These are phyloP conservation scores for Torulaspora franciscae DNA, from an alignment of 805 yeast species.

Conservation along the genomic window DNA sequence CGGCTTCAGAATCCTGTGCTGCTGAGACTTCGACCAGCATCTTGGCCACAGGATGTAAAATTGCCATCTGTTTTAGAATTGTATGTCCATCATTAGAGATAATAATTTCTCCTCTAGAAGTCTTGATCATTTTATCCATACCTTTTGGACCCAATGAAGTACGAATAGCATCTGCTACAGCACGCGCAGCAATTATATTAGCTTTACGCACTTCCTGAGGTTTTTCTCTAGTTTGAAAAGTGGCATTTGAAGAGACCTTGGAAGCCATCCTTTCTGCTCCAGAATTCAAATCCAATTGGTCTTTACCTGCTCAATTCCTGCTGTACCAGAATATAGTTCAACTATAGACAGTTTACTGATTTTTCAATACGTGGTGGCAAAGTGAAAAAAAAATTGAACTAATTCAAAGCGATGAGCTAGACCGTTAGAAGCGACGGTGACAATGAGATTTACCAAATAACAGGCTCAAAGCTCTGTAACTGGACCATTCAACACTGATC, in stretches of 20 bases:
- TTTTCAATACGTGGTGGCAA: constrained; percentile 7
- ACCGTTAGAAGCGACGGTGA: constrained; percentile 7
- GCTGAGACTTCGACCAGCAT: constrained; percentile 97
- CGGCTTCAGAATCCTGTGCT: constrained; percentile 99
- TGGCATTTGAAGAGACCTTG: constrained; percentile 63
- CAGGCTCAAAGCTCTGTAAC: neutral
- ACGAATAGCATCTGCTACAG: constrained; percentile 92
- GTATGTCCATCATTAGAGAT: constrained; percentile 99
- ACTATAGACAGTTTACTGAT: neutral
- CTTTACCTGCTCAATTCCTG: neutral
- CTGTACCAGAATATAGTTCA: neutral
- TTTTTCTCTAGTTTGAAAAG: constrained; percentile 88
- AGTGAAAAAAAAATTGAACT: constrained; percentile 5
- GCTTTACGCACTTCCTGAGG: constrained; percentile 91
- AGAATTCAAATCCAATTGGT: constrained; percentile 1
- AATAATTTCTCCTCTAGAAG: constrained; percentile 85
- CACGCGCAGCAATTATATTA: constrained; percentile 86
- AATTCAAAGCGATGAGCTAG: constrained; percentile 4
- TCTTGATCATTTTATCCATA: constrained; percentile 98
- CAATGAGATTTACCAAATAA: neutral
- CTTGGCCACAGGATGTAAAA: constrained; percentile 96
- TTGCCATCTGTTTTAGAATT: constrained; percentile 94
- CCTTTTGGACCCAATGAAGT: constrained; percentile 98
- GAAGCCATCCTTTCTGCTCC: constrained; percentile 18
- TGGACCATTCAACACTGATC: too few relatives aligned